A percentile compares a stretch with the other conserved stretches of the same genome.
Evolutionary conservation across 2,329 filamentous ascomycete genomes (phyloP).

Genomic region (Aaosphaeria arxii): DNA sequence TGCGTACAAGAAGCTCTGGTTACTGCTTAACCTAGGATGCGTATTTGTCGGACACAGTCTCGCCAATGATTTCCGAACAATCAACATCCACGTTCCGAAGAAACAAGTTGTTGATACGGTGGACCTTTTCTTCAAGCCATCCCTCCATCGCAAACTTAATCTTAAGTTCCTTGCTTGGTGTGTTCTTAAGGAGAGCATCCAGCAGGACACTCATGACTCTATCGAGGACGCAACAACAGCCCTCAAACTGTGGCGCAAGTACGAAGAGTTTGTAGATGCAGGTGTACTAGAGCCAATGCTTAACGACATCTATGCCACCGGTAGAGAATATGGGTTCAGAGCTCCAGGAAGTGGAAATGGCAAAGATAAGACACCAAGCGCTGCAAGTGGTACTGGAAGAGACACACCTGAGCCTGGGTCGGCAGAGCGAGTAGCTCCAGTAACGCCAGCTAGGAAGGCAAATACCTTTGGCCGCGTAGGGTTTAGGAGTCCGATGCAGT

Average conservation of each 20-base stretch:
- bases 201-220: slow-evolving; percentile 86
- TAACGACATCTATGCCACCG: slow-evolving; percentile 75
- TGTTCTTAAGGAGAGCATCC: slow-evolving; percentile 89
- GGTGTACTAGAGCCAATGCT: slow-evolving; percentile 81
- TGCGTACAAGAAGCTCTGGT: slow-evolving; percentile 97
- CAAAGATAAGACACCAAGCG: slow-evolving; percentile 1
- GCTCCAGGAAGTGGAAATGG: slow-evolving; percentile 26
- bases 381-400: slow-evolving; percentile 31
- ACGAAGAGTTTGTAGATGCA: slow-evolving; percentile 81
- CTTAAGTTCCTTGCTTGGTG: slow-evolving; percentile 86
- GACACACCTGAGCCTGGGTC: slow-evolving; percentile 53
- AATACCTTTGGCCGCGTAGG: slow-evolving; percentile 34
- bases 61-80: slow-evolving; percentile 93
- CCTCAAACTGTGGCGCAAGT: slow-evolving; percentile 84
- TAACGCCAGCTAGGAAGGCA: slow-evolving; percentile 49
- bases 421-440: slow-evolving; percentile 40
- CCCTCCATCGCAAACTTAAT: slow-evolving; percentile 80
- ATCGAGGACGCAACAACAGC: slow-evolving; percentile 95
- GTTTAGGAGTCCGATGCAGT: slow-evolving; percentile 34
- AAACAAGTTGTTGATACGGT: slow-evolving; percentile 92
- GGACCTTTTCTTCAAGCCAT: slow-evolving; percentile 81
- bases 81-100: slow-evolving; percentile 94
- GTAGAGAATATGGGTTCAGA: slow-evolving; percentile 52
- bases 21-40: slow-evolving; percentile 89
- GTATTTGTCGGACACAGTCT: slow-evolving; percentile 92